Base-by-base conservation (phyloP, 371 early-diverging fungal species). In the Phascolomyces articulosus region DNA sequence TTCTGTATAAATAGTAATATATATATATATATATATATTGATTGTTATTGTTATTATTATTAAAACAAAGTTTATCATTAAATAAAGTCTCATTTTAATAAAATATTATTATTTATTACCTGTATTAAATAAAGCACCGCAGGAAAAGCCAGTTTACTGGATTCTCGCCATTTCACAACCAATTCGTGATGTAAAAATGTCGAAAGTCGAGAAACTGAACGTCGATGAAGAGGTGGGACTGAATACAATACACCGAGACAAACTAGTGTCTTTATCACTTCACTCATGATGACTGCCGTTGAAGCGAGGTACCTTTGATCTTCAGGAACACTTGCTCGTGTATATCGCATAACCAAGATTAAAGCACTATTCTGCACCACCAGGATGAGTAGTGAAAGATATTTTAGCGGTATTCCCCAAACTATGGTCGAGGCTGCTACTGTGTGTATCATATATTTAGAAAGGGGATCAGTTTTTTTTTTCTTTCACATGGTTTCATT, bases 121-220 rank as follows among this genome's bases (percentile, higher is more conserved):
- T 98, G 98, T 61, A 97, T 80, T 34, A 95, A 85, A 74, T 97
- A 98, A n/a, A 97, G 83, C 27, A 82, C 81, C 28, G 97, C 96
- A 6, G 98, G 98, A 48, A 94, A 86, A 51, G 86, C 79, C 51
- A 94, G 77, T 72, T 91, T 91, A 41, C 59, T 70, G 62, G 75
- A 68, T 48, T 73, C 84, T 65, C 68, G 70, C 76, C 74, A 78
- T 21, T 77, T 71, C 21, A 65, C 62, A 40, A 80, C 62, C 27
- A 83, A 67, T 69, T 79, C 84, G 40, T 70, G 71, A 40, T 72
- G 72, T 28, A 76, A 60, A 20, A 73, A 27, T 20, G 54, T 47
- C n/a, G n/a, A 61, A 44, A 69, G 68, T 31, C 69, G 55, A 23
- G 29, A 28, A 1, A 76, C 29, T 21, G 76, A 71, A 29, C 79